These are phyloP conservation scores for Beauveria pseudobassiana DNA, from an alignment of 2,329 filamentous ascomycete species.

Conservation along the genomic window DNA sequence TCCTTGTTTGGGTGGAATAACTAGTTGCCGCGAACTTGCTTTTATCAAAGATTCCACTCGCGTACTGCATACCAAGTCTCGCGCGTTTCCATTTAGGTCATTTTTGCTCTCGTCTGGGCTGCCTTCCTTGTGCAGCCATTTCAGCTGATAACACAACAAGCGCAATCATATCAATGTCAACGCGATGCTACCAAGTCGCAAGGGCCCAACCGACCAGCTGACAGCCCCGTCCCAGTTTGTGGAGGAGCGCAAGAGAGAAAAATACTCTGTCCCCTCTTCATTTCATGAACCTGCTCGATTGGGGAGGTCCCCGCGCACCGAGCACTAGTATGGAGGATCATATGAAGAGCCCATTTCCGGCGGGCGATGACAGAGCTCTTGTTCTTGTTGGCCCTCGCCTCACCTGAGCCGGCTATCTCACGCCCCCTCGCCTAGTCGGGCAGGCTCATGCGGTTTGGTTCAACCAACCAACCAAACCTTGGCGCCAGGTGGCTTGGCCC, in stretches of 20 bases:
- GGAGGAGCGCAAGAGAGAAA: neutral
- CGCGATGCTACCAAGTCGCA: neutral
- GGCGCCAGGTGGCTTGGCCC: slow-evolving; percentile 9
- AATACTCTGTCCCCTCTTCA: neutral
- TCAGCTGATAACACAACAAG: neutral
- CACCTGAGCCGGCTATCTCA: neutral
- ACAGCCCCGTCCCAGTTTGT: neutral
- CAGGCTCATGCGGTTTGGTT: neutral
- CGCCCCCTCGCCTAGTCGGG: neutral
- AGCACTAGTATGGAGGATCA: neutral
- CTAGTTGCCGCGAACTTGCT: neutral
- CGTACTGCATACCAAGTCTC: neutral
- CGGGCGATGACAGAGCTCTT: neutral
- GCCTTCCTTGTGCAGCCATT: slow-evolving; percentile 3
- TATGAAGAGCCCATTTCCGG: neutral
- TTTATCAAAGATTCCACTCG: neutral
- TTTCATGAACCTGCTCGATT: neutral
- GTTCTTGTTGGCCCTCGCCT: slow-evolving; percentile 4
- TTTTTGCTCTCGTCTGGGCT: neutral
- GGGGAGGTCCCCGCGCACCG: neutral
- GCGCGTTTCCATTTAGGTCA: neutral
- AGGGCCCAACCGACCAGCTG: neutral
- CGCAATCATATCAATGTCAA: neutral
- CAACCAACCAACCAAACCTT: neutral
- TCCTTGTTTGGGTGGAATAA: neutral